phyloP scores from a whole-genome alignment of 371 early-diverging fungal genomes.

The Mucor irregularis region DNA sequence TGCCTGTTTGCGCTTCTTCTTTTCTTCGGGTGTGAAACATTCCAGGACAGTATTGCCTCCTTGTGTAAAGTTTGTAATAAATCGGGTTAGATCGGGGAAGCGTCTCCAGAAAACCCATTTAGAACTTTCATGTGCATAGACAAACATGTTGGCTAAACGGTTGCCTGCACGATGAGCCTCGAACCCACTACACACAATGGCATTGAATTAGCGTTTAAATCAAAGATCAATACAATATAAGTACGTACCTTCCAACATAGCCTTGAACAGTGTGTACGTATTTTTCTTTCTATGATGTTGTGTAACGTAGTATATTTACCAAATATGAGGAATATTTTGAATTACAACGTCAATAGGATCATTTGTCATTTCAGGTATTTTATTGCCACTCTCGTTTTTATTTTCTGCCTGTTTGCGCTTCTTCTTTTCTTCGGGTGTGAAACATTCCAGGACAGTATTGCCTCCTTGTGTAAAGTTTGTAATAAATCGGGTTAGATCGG shows the following conservation, averaged over 20 bases:
- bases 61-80: slow-evolving; percentile 40
- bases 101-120: slow-evolving; percentile 61
- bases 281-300: not conserved
- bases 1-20: too few species aligned
- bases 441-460: slow-evolving; percentile 16
- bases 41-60: slow-evolving; percentile 16
- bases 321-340: slow-evolving; percentile 48
- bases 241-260: slow-evolving; percentile 49
- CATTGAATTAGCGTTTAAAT: not conserved
- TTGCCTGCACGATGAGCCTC: slow-evolving; percentile 58
- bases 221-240: not conserved
- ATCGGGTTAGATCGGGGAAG: slow-evolving; percentile 54
- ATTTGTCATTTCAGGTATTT: slow-evolving; percentile 26
- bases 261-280: slow-evolving; percentile 47
- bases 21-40: slow-evolving; percentile 10
- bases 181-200: slow-evolving; percentile 32
- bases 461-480: slow-evolving; percentile 30
- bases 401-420: too few species aligned
- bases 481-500: slow-evolving; percentile 50
- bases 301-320: slow-evolving; percentile 34
- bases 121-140: slow-evolving; percentile 54
- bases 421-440: slow-evolving; percentile 5
- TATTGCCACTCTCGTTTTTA: not conserved
- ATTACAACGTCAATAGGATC: slow-evolving; percentile 44
- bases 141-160: slow-evolving; percentile 51